A percentile compares a stretch with the other conserved stretches of the same genome.
These are phyloP conservation scores for Ceratobasidium sp. DNA, from an alignment of 1,284 basidiomycete genomes.

Conservation along the genomic window DNA sequence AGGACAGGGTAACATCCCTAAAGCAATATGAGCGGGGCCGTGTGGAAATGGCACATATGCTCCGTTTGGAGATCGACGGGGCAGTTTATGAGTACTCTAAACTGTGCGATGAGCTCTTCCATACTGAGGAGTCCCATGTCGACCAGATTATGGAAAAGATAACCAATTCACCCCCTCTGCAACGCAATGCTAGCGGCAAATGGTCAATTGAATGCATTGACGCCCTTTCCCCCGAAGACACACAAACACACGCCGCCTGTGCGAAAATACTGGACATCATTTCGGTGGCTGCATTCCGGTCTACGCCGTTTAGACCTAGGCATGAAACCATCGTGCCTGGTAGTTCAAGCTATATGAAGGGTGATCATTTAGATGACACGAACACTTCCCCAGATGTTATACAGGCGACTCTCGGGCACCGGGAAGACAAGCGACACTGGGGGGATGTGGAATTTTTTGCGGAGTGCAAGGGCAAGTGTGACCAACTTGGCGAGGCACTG, in stretches of 20 bases:
- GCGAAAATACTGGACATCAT: slow-evolving; percentile 10
- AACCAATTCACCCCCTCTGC: neutral
- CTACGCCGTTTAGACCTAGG: slow-evolving; percentile 6
- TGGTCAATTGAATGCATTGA: slow-evolving; percentile 7
- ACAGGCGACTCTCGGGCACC: neutral
- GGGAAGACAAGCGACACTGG: neutral
- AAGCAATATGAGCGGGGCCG: neutral
- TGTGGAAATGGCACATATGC: neutral
- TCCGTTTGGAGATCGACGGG: slow-evolving; percentile 8
- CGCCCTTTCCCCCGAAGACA: neutral
- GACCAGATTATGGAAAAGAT: neutral
- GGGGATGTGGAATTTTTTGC: slow-evolving; percentile 7
- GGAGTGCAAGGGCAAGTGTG: slow-evolving; percentile 21
- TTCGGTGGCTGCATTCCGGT: neutral
- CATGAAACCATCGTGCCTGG: neutral
- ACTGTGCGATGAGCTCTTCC: slow-evolving; percentile 7
- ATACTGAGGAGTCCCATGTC: neutral
- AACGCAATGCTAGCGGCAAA: neutral
- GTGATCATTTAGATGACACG: slow-evolving; percentile 16
- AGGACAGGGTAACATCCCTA: neutral
- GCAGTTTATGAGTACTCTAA: slow-evolving; percentile 10
- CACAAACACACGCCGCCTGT: neutral
- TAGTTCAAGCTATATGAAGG: neutral
- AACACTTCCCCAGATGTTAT: slow-evolving; percentile 10
- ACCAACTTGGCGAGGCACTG: slow-evolving; percentile 11